Percentiles rank a stretch among this genome's conserved stretches.
phyloP scores from a whole-genome alignment of 2,329 filamentous ascomycete species.

The Alternaria brassicae region DNA sequence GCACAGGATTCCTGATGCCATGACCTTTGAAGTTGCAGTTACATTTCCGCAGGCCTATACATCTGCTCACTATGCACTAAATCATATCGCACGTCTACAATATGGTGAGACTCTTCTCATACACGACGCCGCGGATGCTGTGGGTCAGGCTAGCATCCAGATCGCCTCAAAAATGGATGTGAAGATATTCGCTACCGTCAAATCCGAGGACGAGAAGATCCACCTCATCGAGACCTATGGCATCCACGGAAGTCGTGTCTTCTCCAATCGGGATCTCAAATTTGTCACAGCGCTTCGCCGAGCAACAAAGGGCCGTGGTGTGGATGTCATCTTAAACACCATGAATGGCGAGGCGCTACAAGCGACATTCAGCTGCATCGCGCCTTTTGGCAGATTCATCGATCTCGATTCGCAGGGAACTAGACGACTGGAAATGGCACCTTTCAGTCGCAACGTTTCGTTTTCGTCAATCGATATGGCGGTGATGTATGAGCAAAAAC shows the following conservation, averaged over 20 bases:
- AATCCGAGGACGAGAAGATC: slow-evolving; percentile 20
- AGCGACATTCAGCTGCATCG: slow-evolving; percentile 56
- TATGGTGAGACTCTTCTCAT: slow-evolving; percentile 38
- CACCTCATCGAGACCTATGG: slow-evolving; percentile 4
- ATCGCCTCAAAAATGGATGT: slow-evolving; percentile 23
- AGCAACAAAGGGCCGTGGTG: slow-evolving; percentile 31
- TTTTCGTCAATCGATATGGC: slow-evolving; percentile 21
- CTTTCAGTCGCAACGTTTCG: slow-evolving; percentile 21
- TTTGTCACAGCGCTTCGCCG: slow-evolving; percentile 26
- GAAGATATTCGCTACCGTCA: slow-evolving; percentile 38
- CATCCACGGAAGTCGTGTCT: slow-evolving; percentile 33
- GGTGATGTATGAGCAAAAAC: slow-evolving; percentile 7
- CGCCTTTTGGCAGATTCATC: slow-evolving; percentile 34
- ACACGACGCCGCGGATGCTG: slow-evolving; percentile 27
- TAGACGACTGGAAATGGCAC: slow-evolving; percentile 27
- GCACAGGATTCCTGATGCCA: slow-evolving; percentile 16
- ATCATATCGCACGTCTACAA: slow-evolving; percentile 18
- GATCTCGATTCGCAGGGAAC: slow-evolving; percentile 21
- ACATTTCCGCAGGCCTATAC: slow-evolving; percentile 23
- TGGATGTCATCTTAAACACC: slow-evolving; percentile 44
- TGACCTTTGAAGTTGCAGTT: slow-evolving; percentile 26
- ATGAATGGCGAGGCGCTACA: slow-evolving; percentile 36
- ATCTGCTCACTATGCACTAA: slow-evolving; percentile 26
- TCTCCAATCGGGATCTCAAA: slow-evolving; percentile 27
- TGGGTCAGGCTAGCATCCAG: slow-evolving; percentile 19